Evolutionary conservation across 352 stramenopile species (phyloP), one percentile per base, ranked within the genome.

Genomic region (Achlya hypogyna): DNA sequence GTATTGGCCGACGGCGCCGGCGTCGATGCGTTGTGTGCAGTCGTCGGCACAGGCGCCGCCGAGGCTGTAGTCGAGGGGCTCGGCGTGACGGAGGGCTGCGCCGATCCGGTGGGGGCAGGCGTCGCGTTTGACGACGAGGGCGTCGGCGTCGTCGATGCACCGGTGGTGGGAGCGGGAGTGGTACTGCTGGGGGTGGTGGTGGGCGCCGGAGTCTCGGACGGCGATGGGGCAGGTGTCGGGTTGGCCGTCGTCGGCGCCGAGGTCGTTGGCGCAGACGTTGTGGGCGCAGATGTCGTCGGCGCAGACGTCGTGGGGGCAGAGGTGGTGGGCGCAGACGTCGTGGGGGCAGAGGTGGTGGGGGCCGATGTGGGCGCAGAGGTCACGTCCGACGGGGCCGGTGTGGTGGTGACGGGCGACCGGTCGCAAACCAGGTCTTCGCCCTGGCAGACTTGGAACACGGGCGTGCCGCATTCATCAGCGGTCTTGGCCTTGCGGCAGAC

Each of bases 401-500:
- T 23, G 10, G 22, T 22, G 0, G 60, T 67, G 2, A 10, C 49
- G 14, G 49, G 49, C 4, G 60, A 67, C 31, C 51, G 51, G 32
- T 67, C 60, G 28, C 60, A 67, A 8, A 59, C 60, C n/a, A 67
- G 23, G 20, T 59, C 42, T 25, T 22, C 60, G 23, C n/a, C 60
- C 20, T 23, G 14, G 60, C 60, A 67, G 10, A 35, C 45, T 67
- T 67, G 60, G 43, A 32, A 49, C 18, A 67, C 60, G 35, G 60
- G 54, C 2, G 32, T 35, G 18, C 54, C 54, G 54, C 54, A 64
- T 52, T 64, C 54, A 23, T 64, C 54, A 12, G 32, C 18, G 12
- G 54, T 51, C 35, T 64, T 64, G 54, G 45, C 47, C 54, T 64
- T 64, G 25, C 54, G 54, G 54, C 54, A 64, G 40, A 64, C 47